Conservation (phyloP, 331 rosid genomes). For the Arachis monticola region DNA sequence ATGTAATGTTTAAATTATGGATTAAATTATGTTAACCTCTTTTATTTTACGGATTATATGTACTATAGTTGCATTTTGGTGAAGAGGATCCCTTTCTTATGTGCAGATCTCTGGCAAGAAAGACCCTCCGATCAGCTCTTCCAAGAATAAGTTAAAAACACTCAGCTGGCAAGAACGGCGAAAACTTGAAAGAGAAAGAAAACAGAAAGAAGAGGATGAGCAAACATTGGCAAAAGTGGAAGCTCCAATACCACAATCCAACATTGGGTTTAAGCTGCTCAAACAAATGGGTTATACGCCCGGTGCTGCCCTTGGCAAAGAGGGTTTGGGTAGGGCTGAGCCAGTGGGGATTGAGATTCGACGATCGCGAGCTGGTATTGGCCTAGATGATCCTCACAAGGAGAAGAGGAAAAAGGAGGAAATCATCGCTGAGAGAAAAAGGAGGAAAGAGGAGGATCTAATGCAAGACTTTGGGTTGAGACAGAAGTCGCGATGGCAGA, state of each 20-base stretch:
- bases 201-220: slow-evolving; percentile 81
- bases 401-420: slow-evolving; percentile 79
- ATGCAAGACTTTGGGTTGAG: slow-evolving; percentile 83
- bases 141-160: slow-evolving; percentile 57
- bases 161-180: slow-evolving; percentile 83
- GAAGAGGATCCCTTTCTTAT: background rate
- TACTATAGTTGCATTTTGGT: slow-evolving; percentile 1
- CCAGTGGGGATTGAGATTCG: slow-evolving; percentile 86
- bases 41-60: slow-evolving; percentile 3
- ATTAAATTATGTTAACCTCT: background rate
- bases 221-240: slow-evolving; percentile 77
- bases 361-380: slow-evolving; percentile 88
- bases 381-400: slow-evolving; percentile 66
- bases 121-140: slow-evolving; percentile 42
- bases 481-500: slow-evolving; percentile 83
- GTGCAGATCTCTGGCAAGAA: slow-evolving; percentile 55
- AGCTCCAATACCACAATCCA: slow-evolving; percentile 90
- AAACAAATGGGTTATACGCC: slow-evolving; percentile 94
- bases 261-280: slow-evolving; percentile 86
- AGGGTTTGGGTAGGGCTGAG: slow-evolving; percentile 74
- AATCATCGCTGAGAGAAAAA: slow-evolving; percentile 45
- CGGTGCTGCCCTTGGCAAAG: slow-evolving; percentile 83
- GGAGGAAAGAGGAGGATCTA: slow-evolving; percentile 61
- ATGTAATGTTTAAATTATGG: too few relatives aligned
- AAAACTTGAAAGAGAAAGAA: slow-evolving; percentile 65